Evolutionary conservation across 129 eudicot species (phyloP).

Genomic region (Glebionis coronaria): DNA sequence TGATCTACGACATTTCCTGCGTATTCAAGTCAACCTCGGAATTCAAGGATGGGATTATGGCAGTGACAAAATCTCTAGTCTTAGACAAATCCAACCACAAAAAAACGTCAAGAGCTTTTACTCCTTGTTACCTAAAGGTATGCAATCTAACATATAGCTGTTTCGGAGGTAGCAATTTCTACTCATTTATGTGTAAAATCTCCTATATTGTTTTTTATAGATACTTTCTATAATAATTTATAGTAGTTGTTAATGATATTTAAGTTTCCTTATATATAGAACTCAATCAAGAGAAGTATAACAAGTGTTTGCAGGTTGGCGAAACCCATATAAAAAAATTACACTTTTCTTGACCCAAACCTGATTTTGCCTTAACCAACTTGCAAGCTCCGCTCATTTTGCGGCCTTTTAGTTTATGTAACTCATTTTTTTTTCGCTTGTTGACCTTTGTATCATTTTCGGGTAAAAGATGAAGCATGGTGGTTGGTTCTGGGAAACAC

Average conservation of each 20-base stretch:
- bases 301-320: too few relatives aligned
- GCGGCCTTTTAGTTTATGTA: background rate
- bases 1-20: conserved; percentile 82
- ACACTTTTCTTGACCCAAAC: too few relatives aligned
- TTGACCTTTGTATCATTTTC: conserved; percentile 4
- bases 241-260: too few relatives aligned
- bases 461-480: conserved; percentile 96
- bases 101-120: conserved; percentile 64
- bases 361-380: too few relatives aligned
- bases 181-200: too few relatives aligned
- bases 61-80: conserved; percentile 21
- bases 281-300: too few relatives aligned
- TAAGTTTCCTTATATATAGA: too few relatives aligned
- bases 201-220: too few relatives aligned
- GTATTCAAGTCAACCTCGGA: conserved; percentile 59
- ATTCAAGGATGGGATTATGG: conserved; percentile 40
- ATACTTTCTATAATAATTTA: too few relatives aligned
- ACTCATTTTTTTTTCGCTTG: conserved; percentile 2
- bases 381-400: too few relatives aligned
- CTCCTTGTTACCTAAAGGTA: conserved; percentile 91
- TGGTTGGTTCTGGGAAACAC: conserved; percentile 83
- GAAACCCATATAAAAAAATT: too few relatives aligned
- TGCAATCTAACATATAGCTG: background rate
- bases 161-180: background rate
- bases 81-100: conserved; percentile 53